Evolutionary conservation across 2,329 filamentous ascomycete species (phyloP).

Genomic region (Stagonosporopsis cucurbitacearum): DNA sequence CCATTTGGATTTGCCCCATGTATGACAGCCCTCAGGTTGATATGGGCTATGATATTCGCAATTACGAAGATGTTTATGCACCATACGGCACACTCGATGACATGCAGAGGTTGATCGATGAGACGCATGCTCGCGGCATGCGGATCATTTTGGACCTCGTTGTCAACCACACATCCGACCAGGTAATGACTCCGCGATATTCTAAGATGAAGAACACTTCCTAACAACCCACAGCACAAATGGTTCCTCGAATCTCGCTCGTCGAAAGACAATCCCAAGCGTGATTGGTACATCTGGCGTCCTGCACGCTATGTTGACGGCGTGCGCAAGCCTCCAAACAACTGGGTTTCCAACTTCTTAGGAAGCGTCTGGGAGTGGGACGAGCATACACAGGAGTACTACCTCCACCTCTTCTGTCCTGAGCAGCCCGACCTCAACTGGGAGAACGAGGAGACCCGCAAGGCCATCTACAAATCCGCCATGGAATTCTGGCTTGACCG

Average conservation of each 20-base stretch:
- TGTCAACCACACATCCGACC: conserved; percentile 50
- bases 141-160: conserved; percentile 50
- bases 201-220: no score
- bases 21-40: conserved; percentile 57
- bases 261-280: conserved; percentile 57
- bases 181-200: conserved; percentile 25
- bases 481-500: conserved; percentile 82
- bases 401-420: conserved; percentile 75
- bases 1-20: conserved; percentile 50
- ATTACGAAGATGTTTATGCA: conserved; percentile 50
- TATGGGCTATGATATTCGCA: conserved; percentile 50
- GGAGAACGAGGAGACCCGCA: conserved; percentile 72
- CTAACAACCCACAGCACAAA: conserved; percentile 49
- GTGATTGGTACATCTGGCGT: conserved; percentile 64
- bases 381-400: conserved; percentile 73
- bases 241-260: conserved; percentile 65
- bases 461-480: conserved; percentile 70
- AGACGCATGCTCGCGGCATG: conserved; percentile 47
- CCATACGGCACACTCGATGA: conserved; percentile 51
- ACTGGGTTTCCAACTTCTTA: conserved; percentile 72
- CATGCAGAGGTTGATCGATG: conserved; percentile 47
- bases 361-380: conserved; percentile 74
- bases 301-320: conserved; percentile 59
- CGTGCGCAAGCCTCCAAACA: conserved; percentile 73
- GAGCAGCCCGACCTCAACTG: conserved; percentile 88